Evolutionary conservation across 2,329 filamentous ascomycete genomes (phyloP).

Genomic region (Colletotrichum salicis): DNA sequence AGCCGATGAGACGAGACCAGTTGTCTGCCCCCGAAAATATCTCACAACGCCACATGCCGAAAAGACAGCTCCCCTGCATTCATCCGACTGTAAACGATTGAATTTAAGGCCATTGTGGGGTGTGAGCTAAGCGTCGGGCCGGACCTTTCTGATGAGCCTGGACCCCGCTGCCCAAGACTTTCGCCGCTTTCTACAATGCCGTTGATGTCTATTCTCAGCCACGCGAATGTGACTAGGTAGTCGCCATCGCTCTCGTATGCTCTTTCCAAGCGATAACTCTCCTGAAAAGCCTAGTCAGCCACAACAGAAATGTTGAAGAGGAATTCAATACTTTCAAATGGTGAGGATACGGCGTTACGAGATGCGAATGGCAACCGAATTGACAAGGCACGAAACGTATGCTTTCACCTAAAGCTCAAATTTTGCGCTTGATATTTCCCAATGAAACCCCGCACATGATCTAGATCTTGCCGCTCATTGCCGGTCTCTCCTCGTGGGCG

Average conservation of each 20-base stretch:
- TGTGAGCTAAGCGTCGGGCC: background rate
- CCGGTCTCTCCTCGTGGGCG: background rate
- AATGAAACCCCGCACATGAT: background rate
- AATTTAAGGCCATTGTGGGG: background rate
- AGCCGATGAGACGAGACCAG: background rate
- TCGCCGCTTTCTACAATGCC: background rate
- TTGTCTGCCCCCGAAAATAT: background rate
- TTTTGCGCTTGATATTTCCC: background rate
- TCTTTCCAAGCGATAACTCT: too few relatives aligned
- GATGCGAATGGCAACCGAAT: too few relatives aligned
- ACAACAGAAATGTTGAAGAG: too few relatives aligned
- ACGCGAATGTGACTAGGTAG: background rate
- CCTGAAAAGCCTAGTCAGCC: too few relatives aligned
- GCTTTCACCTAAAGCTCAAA: background rate
- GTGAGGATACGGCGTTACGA: too few relatives aligned
- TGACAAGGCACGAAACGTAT: background rate
- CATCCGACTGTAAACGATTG: background rate
- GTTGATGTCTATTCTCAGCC: background rate
- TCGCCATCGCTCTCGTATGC: too few relatives aligned
- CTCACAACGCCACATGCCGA: background rate
- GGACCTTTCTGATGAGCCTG: background rate
- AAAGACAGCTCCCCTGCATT: background rate
- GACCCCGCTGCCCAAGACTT: background rate
- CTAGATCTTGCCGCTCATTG: background rate
- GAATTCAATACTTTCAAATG: too few relatives aligned